Percentiles rank a stretch among this genome's conserved stretches.
phyloP scores from a whole-genome alignment of 495 filamentous ascomycete genomes.

The Evernia prunastri region DNA sequence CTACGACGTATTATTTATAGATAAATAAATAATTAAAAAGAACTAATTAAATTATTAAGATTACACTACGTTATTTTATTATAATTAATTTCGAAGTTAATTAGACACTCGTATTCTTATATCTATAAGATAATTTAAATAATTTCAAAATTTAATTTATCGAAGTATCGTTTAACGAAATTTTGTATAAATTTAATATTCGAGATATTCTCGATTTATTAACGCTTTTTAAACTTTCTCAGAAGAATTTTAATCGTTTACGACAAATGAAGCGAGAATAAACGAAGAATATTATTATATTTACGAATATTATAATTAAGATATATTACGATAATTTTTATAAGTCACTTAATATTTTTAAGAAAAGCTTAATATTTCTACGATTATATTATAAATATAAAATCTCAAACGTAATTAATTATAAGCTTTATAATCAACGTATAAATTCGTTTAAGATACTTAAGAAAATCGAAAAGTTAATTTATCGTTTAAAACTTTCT shows the following conservation, averaged over 20 bases:
- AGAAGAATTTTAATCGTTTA: not conserved
- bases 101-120: not conserved
- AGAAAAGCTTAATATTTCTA: not conserved
- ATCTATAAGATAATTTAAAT: not conserved
- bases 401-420: not conserved
- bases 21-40: not conserved
- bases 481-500: conserved; percentile 1
- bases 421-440: conserved; percentile 6
- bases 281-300: not conserved
- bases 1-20: not conserved
- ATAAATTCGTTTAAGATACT: not conserved
- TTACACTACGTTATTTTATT: not conserved
- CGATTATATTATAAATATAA: conserved; percentile 2
- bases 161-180: not conserved
- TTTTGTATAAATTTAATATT: conserved; percentile 1
- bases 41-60: conserved; percentile 3
- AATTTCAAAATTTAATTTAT: conserved; percentile 7
- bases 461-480: conserved; percentile 1
- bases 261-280: not conserved
- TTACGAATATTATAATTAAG: conserved; percentile 3
- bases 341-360: not conserved
- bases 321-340: not conserved
- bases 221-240: not conserved
- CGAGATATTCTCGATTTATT: not conserved
- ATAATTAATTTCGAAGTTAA: not conserved